These are phyloP conservation scores for Metarhizium humberi DNA, from an alignment of 2,329 filamentous ascomycete genomes.

Conservation along the genomic window DNA sequence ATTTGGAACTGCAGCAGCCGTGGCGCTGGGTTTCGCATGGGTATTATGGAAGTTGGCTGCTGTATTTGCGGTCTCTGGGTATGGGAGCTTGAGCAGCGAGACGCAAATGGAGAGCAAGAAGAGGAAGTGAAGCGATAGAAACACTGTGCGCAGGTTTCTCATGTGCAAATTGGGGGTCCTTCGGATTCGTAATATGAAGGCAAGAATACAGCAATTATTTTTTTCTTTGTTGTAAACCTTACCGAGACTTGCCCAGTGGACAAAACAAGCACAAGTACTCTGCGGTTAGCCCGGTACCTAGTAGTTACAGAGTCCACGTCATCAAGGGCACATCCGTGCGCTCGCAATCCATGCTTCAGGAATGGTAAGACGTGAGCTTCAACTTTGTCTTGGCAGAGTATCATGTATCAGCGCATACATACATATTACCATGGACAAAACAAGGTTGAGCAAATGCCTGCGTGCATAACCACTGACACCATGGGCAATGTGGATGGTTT, in stretches of 20 bases:
- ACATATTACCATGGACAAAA: too few species aligned
- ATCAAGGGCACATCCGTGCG: background rate
- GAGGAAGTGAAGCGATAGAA: background rate
- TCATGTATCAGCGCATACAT: too few species aligned
- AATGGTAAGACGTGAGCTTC: too few species aligned
- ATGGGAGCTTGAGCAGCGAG: background rate
- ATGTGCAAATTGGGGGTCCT: background rate
- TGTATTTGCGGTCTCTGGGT: constrained; percentile 4
- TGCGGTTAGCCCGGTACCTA: background rate
- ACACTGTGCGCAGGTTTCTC: background rate
- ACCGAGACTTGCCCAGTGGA: too few species aligned
- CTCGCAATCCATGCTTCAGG: background rate
- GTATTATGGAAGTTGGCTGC: constrained; percentile 49
- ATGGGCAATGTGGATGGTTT: too few species aligned
- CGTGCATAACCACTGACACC: too few species aligned
- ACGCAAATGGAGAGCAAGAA: background rate
- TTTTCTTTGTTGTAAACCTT: too few species aligned
- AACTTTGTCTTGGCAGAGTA: too few species aligned
- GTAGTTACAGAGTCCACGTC: background rate
- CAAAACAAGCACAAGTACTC: too few species aligned
- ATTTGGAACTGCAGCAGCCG: constrained; percentile 46
- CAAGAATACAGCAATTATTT: background rate
- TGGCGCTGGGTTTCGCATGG: constrained; percentile 61
- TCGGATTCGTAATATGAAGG: background rate
- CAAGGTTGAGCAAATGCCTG: too few species aligned